Evolutionary conservation across 495 filamentous ascomycete species (phyloP), one percentile per base, ranked within the genome.

Genomic region (Aspergillus sclerotiicarbonarius): DNA sequence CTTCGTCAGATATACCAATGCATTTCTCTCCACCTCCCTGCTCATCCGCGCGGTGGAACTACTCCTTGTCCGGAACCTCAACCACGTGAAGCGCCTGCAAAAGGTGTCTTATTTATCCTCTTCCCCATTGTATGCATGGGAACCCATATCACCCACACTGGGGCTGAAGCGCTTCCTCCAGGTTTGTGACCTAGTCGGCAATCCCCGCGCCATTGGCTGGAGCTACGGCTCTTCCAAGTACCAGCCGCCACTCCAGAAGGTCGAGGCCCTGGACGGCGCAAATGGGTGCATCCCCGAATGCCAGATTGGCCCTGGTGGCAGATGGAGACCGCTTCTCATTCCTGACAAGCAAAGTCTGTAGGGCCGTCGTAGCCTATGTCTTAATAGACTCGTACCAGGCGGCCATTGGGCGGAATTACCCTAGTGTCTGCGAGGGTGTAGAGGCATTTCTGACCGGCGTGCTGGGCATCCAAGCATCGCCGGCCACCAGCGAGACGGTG

Each of bases 161-260:
- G 58, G 56, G 13, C 51, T 25, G 3, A 9, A 12, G 19, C 56
- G 63, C 4, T 47, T 65, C 2, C 21, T 54, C 15, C 59, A 33
- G 8, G 45, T 59, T 13, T 62, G 45, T 6, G 57, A 65, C 37
- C 54, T 65, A 9, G 29, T 62, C 9, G 31, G 52, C 35, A 65
- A 62, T 47, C 63, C 59, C 6, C 59, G 63, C 35, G 56, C 48
- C 13, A 60, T 65, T 29, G 63, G 63, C 12, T 65, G 63, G 63
- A 61, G 37, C 19, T 48, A 65, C 25, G 56, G 63, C 8, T 58
- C 63, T 4, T 31, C 20, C 45, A 52, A 49, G 16, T 65, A 65
- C 44, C 51, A 57, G 18, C 63, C 56, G 16, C 51, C 25, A n/a
- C 30, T 45, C 1, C 19, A 32, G 8, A 52, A 13, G 0, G 21